Evolutionary conservation across 1,139 yeast species (phyloP).

Genomic region (Yarrowia galli): DNA sequence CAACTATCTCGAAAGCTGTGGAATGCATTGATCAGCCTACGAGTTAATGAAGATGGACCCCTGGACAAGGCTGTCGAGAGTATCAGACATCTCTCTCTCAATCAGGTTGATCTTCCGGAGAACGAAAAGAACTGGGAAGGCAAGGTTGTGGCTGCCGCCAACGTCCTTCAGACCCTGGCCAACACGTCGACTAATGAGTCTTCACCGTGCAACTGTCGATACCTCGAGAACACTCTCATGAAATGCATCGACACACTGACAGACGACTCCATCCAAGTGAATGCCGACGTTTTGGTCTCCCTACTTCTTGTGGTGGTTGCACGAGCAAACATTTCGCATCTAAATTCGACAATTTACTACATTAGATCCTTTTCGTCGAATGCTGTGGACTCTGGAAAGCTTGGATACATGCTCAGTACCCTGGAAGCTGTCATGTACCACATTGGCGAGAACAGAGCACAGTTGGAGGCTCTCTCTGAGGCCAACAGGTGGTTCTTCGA

Average conservation of each 20-base stretch:
- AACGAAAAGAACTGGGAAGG: conserved; percentile 55
- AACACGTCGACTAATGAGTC: conserved; percentile 24
- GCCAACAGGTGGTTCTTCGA: conserved; percentile 64
- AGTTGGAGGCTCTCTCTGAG: conserved; percentile 56
- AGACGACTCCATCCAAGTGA: conserved; percentile 53
- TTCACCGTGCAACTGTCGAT: conserved; percentile 39
- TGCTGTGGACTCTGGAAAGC: conserved; percentile 58
- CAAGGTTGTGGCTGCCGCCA: conserved; percentile 61
- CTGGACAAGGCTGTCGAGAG: conserved; percentile 54
- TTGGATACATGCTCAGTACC: conserved; percentile 75
- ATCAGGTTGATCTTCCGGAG: conserved; percentile 72
- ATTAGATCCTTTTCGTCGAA: conserved; percentile 66
- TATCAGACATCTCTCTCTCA: conserved; percentile 66
- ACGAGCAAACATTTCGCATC: conserved; percentile 63
- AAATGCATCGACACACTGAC: conserved; percentile 4
- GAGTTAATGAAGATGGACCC: conserved; percentile 51
- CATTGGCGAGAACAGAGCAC: conserved; percentile 56
- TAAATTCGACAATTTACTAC: conserved; percentile 71
- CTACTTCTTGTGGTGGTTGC: conserved; percentile 74
- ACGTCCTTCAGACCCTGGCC: conserved; percentile 51
- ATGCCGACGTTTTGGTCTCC: conserved; percentile 84
- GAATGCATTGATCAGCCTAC: conserved; percentile 46
- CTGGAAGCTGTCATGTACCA: conserved; percentile 82
- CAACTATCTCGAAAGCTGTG: conserved; percentile 62
- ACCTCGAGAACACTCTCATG: conserved; percentile 40